Evolutionary conservation across 345 rosid genomes (phyloP).

Genomic region (Alliaria petiolata): DNA sequence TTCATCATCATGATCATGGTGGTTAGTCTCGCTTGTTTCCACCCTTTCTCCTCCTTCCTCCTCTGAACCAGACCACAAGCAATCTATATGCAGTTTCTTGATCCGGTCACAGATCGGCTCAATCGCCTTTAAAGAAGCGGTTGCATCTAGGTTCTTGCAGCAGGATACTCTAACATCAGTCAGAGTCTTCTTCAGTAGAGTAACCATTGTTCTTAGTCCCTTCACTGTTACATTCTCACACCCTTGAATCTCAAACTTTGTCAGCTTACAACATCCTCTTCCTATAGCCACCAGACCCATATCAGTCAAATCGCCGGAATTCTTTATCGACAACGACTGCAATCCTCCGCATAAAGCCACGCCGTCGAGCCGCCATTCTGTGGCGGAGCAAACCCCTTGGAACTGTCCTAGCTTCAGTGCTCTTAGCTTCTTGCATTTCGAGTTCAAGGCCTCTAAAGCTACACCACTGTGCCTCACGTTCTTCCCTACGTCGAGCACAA

Average conservation of each 20-base stretch:
- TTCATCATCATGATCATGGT: neutral
- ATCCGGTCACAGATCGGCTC: constrained; percentile 62
- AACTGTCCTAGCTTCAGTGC: constrained; percentile 62
- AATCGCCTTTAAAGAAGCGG: constrained; percentile 50
- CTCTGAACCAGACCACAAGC: constrained; percentile 60
- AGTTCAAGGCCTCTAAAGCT: constrained; percentile 52
- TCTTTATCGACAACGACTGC: constrained; percentile 54
- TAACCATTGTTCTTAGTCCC: constrained; percentile 65
- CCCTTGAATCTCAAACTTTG: constrained; percentile 74
- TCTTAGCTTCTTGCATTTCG: constrained; percentile 53
- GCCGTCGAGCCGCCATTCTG: constrained; percentile 64
- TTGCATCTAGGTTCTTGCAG: constrained; percentile 61
- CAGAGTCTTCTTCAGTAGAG: constrained; percentile 44
- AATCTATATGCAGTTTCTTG: constrained; percentile 72
- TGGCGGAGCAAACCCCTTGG: constrained; percentile 61
- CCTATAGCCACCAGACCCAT: constrained; percentile 81
- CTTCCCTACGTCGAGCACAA: constrained; percentile 61
- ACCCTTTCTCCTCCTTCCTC: constrained; percentile 21
- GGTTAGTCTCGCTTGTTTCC: constrained; percentile 3
- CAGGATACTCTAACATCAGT: constrained; percentile 64
- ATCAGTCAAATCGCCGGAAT: constrained; percentile 62
- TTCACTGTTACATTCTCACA: constrained; percentile 67
- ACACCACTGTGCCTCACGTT: constrained; percentile 58
- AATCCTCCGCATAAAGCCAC: constrained; percentile 68
- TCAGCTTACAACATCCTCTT: constrained; percentile 59